Evolutionary conservation across 2,329 filamentous ascomycete genomes (phyloP).

Genomic region (Eutypella sp.): DNA sequence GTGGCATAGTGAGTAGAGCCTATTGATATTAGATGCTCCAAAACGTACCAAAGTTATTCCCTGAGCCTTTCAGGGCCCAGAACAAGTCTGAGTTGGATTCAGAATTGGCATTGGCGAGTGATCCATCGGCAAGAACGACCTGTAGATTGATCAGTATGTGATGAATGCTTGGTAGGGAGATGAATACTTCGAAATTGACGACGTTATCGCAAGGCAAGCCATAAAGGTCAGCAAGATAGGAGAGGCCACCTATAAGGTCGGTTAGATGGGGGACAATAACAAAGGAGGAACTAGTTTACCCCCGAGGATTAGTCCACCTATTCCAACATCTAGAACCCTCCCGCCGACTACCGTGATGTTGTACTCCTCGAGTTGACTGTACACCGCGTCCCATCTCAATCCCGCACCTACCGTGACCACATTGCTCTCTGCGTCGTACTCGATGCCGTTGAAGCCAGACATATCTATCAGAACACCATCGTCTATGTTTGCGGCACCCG

Average conservation of each 20-base stretch:
- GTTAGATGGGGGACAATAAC: slow-evolving; percentile 1
- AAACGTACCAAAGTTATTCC: slow-evolving; percentile 11
- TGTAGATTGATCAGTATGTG: neutral
- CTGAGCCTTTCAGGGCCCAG: slow-evolving; percentile 10
- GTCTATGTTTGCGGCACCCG: slow-evolving; percentile 4
- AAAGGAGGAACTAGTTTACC: neutral
- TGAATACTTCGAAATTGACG: slow-evolving; percentile 18
- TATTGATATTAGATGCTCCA: neutral
- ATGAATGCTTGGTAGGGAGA: neutral
- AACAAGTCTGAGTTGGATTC: slow-evolving; percentile 4
- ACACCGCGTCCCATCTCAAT: slow-evolving; percentile 8
- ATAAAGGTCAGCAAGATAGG: slow-evolving; percentile 18
- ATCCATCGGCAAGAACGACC: slow-evolving; percentile 10
- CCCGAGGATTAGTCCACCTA: slow-evolving; percentile 9
- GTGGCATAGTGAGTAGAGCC: neutral
- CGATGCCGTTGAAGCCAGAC: slow-evolving; percentile 1
- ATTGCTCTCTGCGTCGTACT: neutral
- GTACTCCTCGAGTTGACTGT: slow-evolving; percentile 8
- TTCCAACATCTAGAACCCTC: slow-evolving; percentile 8
- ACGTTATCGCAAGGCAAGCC: slow-evolving; percentile 21
- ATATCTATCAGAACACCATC: slow-evolving; percentile 4
- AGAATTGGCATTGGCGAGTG: slow-evolving; percentile 7
- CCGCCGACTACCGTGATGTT: slow-evolving; percentile 7
- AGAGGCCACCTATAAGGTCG: slow-evolving; percentile 14
- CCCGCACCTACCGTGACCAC: slow-evolving; percentile 7